Percentiles rank a stretch among this genome's conserved stretches.
phyloP scores from a whole-genome alignment of 345 rosid genomes.

The Eucalyptus regnans region DNA sequence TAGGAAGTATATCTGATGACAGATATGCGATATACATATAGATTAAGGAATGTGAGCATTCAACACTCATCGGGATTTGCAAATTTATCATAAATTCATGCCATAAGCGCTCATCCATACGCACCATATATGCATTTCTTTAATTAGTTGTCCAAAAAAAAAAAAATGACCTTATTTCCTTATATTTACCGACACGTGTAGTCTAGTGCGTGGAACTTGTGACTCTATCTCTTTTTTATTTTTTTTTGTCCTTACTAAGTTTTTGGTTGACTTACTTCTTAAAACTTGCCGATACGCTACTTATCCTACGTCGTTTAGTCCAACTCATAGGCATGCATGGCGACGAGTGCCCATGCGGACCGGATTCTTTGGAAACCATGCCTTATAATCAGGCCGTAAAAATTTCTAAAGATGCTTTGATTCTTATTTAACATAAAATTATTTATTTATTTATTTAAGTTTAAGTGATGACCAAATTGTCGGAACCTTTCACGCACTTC shows the following conservation, averaged over 20 bases:
- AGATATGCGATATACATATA: neutral
- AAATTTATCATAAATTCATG: neutral
- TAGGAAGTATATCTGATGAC: neutral
- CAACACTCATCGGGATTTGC: neutral
- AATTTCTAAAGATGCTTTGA: neutral
- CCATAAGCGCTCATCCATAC: neutral
- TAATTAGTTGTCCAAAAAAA: neutral
- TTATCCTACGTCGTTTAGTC: neutral
- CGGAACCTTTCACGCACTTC: neutral
- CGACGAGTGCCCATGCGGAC: neutral
- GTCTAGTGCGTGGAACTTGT: neutral
- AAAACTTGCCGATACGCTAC: neutral
- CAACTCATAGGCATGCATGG: neutral
- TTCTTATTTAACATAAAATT: rapidly evolving
- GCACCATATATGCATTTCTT: neutral
- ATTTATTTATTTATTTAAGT: neutral
- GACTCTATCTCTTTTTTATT: no score
- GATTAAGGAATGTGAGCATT: neutral
- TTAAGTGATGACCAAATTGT: neutral
- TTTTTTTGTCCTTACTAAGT: neutral
- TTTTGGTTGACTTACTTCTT: neutral
- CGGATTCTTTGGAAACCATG: neutral
- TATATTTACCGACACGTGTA: neutral
- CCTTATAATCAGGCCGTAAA: neutral
- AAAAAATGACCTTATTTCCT: neutral